Base-by-base conservation (phyloP, 2,329 filamentous ascomycete species). In the Pseudopyricularia javanii region DNA sequence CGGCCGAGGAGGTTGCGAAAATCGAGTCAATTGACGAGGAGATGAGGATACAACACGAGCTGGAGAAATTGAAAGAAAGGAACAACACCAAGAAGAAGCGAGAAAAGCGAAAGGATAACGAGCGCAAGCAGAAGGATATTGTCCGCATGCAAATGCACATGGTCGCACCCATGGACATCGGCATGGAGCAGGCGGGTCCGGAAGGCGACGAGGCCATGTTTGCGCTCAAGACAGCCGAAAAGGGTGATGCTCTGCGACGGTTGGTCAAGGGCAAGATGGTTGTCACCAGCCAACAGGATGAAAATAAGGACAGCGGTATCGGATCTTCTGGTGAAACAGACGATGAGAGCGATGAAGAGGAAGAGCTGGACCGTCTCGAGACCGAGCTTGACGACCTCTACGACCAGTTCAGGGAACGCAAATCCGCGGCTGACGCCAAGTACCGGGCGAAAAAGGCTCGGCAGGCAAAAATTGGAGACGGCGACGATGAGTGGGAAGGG, bases 141-240 rank as follows among this genome's bases (percentile, higher is more conserved):
- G 77, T 95, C n/a, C 83, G 93, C 33, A 86, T 98, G 85, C 93
- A 98, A 68, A 82, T 98, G 73, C 85, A 96, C 70, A 98, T 98
- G 93, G 85, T 85, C 2, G 87, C 90, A 1, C 93, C 93, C 7
- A 93, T 89, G 75, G 93, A 98, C 58, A 95, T 98, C 57, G 93
- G 93, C 62, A 80, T 95, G 71, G 93, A 95, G 64, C 89, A 93
- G 68, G 71, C 79, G 24, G 88, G 88, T 0, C 86, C 88, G 0
- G 74, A 80, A 50, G 91, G 88, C 24, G 83, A 89, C 43, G 87
- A 89, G 47, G 75, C 87, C 28, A 93, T 95, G 74, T 98, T 98
- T 65, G 82, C 82, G 3, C 76, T 97, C 48, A 95, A 90, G 66
- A 73, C 82, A 8, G 78, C 94, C 47, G 88, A 96, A 64, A 86